A percentile compares a stretch with the other conserved stretches of the same genome.
These are phyloP conservation scores for Malus sieversii DNA, from an alignment of 306 rosid species.

Conservation along the genomic window DNA sequence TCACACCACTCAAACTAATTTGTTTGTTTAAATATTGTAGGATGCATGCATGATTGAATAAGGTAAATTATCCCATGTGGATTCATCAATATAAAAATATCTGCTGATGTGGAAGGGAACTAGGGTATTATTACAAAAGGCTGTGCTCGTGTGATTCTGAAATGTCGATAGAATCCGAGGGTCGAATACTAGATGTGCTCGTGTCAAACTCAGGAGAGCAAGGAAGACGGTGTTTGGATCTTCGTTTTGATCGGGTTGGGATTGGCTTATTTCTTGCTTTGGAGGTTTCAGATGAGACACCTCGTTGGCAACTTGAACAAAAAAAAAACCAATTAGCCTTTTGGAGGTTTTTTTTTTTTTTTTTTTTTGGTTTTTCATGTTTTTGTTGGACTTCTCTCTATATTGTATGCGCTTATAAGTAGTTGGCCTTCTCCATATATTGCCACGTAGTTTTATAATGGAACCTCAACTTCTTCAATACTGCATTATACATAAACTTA, in stretches of 20 bases:
- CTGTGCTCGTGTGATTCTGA: no score
- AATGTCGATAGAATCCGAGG: no score
- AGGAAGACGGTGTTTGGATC: conserved; percentile 49
- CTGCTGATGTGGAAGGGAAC: not conserved
- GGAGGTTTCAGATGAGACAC: conserved; percentile 76
- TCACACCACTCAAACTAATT: no score
- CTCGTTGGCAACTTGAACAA: conserved; percentile 44
- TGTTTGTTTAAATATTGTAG: not conserved
- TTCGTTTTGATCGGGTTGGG: conserved; percentile 61
- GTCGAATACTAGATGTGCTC: no score
- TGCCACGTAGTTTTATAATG: no score
- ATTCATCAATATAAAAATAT: not conserved
- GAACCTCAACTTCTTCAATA: not conserved
- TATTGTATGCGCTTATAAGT: no score
- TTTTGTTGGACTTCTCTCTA: no score
- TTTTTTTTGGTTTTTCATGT: not conserved
- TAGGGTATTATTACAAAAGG: not conserved
- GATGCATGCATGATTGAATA: not conserved
- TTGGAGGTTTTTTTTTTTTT: no score
- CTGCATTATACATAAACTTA: not conserved
- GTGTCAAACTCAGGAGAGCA: conserved; percentile 20
- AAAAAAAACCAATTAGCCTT: conserved; percentile 43
- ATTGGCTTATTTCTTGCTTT: conserved; percentile 52
- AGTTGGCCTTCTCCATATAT: no score
- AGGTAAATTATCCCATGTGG: not conserved